Base-by-base conservation (phyloP, 1,284 basidiomycete genomes). In the Xanthoconium separans region DNA sequence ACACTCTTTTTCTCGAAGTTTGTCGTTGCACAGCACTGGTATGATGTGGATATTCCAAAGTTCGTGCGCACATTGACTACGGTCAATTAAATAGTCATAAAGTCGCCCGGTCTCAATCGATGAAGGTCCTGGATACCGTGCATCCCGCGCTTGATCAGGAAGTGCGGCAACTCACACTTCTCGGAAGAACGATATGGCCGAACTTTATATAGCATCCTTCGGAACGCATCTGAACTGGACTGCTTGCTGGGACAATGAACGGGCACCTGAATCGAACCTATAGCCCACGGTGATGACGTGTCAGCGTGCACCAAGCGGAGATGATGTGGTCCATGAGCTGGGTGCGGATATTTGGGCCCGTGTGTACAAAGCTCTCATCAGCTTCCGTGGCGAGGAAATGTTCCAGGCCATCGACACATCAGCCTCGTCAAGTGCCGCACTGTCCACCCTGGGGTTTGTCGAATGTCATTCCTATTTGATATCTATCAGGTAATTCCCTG, bases 341-440 rank as follows among this genome's bases (percentile, higher is more conserved):
- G 47, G 27, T 27, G 27, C 44, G 58, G 57, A 37, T 18, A 57
- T 56, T 45, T 45, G 33, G 16, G 15, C 29, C 56, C 48, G 48
- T 20, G 40, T 54, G 53, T 20, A 15, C 22, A n/a, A 31, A 24
- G 15, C 12, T 39, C 15, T 31, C 44, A 41, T 48, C 29, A 34
- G 18, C 24, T n/a, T 43, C 43, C 22, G 44, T 41, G 27, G 12
- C 36, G 44, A 44, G 24, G 44, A 53, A 37, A 9, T 30, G 24
- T 20, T 46, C 37, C 37, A 37, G 27, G 3, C 22, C 9, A 10
- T 29, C 24, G 16, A 12, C 12, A 13, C 15, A 40, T 55, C 39
- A 8, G 22, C n/a, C n/a, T n/a, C 22, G 2, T 9, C 48, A n/a
- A 11, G 16, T 11, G n/a, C 43, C 29, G 24, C 36, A 36, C 29